These are phyloP conservation scores for Ceratocystis variospora DNA, from an alignment of 2,329 filamentous ascomycete genomes.

Conservation along the genomic window DNA sequence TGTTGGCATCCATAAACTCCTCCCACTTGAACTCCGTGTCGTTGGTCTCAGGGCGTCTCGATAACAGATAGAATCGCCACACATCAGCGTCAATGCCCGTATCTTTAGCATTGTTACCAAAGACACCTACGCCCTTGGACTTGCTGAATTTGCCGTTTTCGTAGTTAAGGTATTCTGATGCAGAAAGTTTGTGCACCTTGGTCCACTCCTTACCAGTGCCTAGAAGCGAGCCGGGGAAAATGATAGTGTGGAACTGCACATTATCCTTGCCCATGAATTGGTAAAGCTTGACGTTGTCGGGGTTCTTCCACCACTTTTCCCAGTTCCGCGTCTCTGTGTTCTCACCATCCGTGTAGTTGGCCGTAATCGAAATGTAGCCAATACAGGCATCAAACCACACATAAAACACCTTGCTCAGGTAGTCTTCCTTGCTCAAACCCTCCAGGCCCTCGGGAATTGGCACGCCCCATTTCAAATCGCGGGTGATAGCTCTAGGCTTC, in stretches of 20 bases:
- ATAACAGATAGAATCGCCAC: constrained; percentile 86
- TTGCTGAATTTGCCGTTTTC: constrained; percentile 88
- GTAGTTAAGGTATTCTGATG: constrained; percentile 78
- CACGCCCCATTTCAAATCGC: constrained; percentile 83
- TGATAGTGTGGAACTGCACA: constrained; percentile 54
- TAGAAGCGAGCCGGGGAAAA: constrained; percentile 78
- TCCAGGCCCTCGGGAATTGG: constrained; percentile 38
- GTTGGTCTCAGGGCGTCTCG: constrained; percentile 68
- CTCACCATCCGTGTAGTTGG: constrained; percentile 57
- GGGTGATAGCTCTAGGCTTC: constrained; percentile 74
- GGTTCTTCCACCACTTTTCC: constrained; percentile 91
- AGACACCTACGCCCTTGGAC: constrained; percentile 77
- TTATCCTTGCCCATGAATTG: constrained; percentile 82
- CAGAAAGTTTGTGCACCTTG: constrained; percentile 73
- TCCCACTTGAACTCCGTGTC: constrained; percentile 87
- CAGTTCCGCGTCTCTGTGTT: constrained; percentile 47
- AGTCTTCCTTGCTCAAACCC: constrained; percentile 40
- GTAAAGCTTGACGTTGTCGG: constrained; percentile 74
- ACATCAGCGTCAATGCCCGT: constrained; percentile 74
- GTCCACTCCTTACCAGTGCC: constrained; percentile 81
- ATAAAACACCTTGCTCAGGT: constrained; percentile 62
- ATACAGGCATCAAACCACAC: constrained; percentile 91
- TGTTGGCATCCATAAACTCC: constrained; percentile 70
- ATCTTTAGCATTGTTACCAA: constrained; percentile 76
- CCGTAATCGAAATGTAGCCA: constrained; percentile 89